These are phyloP conservation scores for Periconia macrospinosa DNA, from an alignment of 2,329 filamentous ascomycete species.

Conservation along the genomic window DNA sequence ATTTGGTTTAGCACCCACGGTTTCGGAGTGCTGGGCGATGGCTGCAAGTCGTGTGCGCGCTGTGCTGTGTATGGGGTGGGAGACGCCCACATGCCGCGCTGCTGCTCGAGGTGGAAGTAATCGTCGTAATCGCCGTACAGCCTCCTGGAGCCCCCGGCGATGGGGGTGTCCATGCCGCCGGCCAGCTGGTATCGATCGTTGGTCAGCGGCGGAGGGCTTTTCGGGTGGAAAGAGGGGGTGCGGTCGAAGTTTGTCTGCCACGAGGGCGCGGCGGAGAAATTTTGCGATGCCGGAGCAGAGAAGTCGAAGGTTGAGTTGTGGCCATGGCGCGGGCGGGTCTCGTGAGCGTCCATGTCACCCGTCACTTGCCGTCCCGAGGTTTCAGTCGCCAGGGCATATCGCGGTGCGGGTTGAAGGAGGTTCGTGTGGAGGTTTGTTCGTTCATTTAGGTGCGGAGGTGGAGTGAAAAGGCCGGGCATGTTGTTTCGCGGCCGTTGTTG, in stretches of 20 bases:
- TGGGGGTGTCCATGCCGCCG: constrained; percentile 51
- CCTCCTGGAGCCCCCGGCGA: constrained; percentile 21
- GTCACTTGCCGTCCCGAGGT: constrained; percentile 33
- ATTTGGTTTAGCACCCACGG: constrained; percentile 45
- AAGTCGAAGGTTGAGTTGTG: constrained; percentile 3
- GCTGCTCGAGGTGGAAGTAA: constrained; percentile 41
- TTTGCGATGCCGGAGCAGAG: constrained; percentile 12
- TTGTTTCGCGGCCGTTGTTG: constrained; percentile 14
- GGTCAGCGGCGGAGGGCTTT: constrained; percentile 50
- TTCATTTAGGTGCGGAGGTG: constrained; percentile 15
- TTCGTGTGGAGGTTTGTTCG: constrained; percentile 16
- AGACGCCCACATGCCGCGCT: constrained; percentile 39
- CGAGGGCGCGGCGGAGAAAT: constrained; percentile 10
- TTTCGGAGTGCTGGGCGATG: constrained; percentile 24
- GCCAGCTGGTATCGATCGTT: constrained; percentile 56
- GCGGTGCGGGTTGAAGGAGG: constrained; percentile 25
- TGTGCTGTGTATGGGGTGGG: constrained; percentile 23
- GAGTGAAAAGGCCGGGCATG: constrained; percentile 33
- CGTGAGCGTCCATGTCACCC: constrained; percentile 25
- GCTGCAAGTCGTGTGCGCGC: constrained; percentile 11
- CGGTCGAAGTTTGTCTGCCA: constrained; percentile 23
- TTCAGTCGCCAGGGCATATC: constrained; percentile 26
- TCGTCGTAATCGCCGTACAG: constrained; percentile 47
- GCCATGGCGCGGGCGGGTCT: constrained; percentile 25
- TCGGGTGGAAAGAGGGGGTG: constrained; percentile 27